Evolutionary conservation across 73 alveolate species (phyloP), one percentile per base, ranked within the genome.

Genomic region (Paramecium sonneborni): DNA sequence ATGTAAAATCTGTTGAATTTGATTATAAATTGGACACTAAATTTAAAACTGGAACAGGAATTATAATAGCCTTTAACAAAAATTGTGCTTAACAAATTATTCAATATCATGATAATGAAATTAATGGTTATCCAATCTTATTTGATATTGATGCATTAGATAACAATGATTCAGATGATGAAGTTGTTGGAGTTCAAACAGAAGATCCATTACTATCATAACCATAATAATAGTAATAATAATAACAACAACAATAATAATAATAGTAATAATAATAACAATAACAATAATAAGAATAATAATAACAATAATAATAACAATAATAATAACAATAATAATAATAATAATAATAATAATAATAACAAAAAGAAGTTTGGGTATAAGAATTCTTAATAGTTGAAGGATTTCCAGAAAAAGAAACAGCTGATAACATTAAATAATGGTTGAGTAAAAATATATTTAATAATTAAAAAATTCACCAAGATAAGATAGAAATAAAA

Each of bases 101-200:
- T 5, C 1, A 38, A 11, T 39, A 8, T 7, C 90, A 79, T 46
- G 18, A 79, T 12, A 44, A 11, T 14, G 90, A 79, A 79, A 79
- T 79, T 26, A 41, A 44, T 43, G 28, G 43, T 7, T 28, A 14
- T 18, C 28, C 44, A 10, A 79, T 79, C 10, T 21, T n/a, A 79
- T 79, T 79, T 44, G 44, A 38, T 8, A 79, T 79, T 43, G 90
- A 79, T 10, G 90, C 90, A 9, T 12, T 79, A 26, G 74, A 23
- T 24, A 20, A 14, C 12, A 37, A 35, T 15, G 90, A 79, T 79
- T 79, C 90, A 14, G 90, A 79, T 9, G 90, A 79, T 24, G 90
- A 79, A 14, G 37, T 79, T 0, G 12, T 26, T 43, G 30, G 2
- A 3, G 23, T 79, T 30, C 6, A 43, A 28, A 23, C 14, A 24